Percentiles rank a stretch among this genome's conserved stretches.
phyloP scores from a whole-genome alignment of 106 monocot genomes.

The Platanthera guangdongensis region DNA sequence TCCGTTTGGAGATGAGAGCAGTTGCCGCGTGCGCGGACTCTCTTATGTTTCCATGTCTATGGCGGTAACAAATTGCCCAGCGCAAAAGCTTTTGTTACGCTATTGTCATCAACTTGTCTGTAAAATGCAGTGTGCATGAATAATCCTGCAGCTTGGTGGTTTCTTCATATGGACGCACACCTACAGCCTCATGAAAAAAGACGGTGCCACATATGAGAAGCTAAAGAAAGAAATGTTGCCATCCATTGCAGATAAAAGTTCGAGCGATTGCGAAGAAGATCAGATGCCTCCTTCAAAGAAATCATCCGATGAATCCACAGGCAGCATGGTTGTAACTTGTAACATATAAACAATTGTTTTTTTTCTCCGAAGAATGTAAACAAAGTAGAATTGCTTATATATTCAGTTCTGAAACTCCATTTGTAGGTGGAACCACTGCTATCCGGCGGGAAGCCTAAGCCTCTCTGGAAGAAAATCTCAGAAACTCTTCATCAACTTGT shows the following conservation, averaged over 20 bases:
- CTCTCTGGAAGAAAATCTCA: constrained; percentile 9
- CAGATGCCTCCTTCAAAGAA: constrained; percentile 4
- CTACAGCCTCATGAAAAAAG: constrained; percentile 47
- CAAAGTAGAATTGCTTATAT: neutral
- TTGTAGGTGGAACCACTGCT: constrained; percentile 11
- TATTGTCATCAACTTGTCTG: neutral
- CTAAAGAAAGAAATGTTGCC: neutral
- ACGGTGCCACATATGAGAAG: neutral
- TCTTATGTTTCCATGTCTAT: constrained; percentile 72
- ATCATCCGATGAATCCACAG: neutral
- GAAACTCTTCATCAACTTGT: constrained; percentile 18
- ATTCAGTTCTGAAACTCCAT: neutral
- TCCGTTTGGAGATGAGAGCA: constrained; percentile 46
- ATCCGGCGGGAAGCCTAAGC: constrained; percentile 3
- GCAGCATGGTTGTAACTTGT: neutral
- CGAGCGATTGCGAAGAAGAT: neutral
- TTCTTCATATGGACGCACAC: constrained; percentile 74
- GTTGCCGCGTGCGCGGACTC: constrained; percentile 30
- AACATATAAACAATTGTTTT: neutral
- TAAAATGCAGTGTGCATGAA: neutral
- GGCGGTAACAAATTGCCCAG: constrained; percentile 31
- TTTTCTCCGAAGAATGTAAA: neutral
- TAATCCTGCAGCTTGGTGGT: constrained; percentile 53
- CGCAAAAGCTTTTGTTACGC: neutral
- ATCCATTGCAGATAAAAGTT: neutral